Conservation (phyloP, 345 rosid genomes). For the Clarkia xantiana region DNA sequence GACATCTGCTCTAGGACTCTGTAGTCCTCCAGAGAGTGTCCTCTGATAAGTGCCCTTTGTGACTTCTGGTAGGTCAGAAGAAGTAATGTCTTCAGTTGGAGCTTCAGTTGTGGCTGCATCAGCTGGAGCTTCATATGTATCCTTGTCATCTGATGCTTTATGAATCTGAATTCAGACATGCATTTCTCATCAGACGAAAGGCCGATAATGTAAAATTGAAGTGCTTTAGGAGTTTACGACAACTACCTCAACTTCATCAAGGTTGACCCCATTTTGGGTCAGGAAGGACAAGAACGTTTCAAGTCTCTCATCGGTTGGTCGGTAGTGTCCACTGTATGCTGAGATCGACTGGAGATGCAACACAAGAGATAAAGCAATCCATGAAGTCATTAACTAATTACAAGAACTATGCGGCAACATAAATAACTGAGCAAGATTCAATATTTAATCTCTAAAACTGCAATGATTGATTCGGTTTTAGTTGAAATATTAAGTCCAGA, state of each 20-base stretch:
- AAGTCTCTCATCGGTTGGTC: constrained; percentile 66
- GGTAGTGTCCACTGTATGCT: constrained; percentile 87
- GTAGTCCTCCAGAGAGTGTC: constrained; percentile 70
- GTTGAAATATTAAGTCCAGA: too few relatives aligned
- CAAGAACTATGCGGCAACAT: too few relatives aligned
- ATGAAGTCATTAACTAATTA: too few relatives aligned
- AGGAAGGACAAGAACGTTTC: constrained; percentile 47
- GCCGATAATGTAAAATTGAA: background rate
- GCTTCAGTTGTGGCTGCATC: too few relatives aligned
- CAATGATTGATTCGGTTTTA: too few relatives aligned
- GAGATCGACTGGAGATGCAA: constrained; percentile 49
- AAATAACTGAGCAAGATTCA: too few relatives aligned
- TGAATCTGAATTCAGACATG: constrained; percentile 28
- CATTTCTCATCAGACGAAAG: background rate
- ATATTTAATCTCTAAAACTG: too few relatives aligned
- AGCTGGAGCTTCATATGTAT: constrained; percentile 20
- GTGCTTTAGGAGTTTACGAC: too few relatives aligned
- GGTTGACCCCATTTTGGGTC: constrained; percentile 47
- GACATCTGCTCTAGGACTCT: constrained; percentile 56
- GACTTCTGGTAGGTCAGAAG: constrained; percentile 16
- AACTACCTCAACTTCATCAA: constrained; percentile 58
- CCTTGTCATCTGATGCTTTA: constrained; percentile 52
- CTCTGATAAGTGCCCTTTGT: constrained; percentile 32
- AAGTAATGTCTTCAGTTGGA: background rate
- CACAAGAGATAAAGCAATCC: background rate